Conservation (phyloP, 179 eudicot genomes). For the Spinacia oleracea region DNA sequence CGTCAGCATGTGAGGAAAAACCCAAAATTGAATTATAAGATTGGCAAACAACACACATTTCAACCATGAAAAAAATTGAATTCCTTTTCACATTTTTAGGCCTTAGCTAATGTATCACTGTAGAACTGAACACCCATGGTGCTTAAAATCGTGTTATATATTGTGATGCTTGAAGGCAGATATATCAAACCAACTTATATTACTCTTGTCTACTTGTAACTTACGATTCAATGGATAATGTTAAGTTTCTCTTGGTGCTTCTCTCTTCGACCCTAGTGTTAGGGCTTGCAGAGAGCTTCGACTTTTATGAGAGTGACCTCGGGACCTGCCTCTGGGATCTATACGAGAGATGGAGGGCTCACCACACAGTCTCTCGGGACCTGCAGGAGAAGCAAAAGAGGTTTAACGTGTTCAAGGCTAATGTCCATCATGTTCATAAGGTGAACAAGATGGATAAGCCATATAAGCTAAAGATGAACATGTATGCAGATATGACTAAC, state of each 20-base stretch:
- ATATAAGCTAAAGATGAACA: slow-evolving; percentile 65
- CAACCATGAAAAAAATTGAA: background rate
- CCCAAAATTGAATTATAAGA: too few relatives aligned
- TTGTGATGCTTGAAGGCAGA: background rate
- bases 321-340: slow-evolving; percentile 67
- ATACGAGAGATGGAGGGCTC: slow-evolving; percentile 73
- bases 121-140: background rate
- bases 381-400: slow-evolving; percentile 53
- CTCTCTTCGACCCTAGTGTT: slow-evolving; percentile 35
- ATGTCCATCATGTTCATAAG: slow-evolving; percentile 51
- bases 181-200: slow-evolving; percentile 16
- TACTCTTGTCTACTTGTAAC: background rate
- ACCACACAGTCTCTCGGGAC: slow-evolving; percentile 62
- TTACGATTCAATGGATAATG: slow-evolving; percentile 29
- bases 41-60: too few relatives aligned
- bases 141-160: slow-evolving; percentile 22
- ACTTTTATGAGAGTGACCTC: slow-evolving; percentile 57
- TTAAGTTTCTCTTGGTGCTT: slow-evolving; percentile 28
- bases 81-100: slow-evolving; percentile 19
- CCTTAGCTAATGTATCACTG: background rate
- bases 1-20: slow-evolving; percentile 17
- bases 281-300: slow-evolving; percentile 39
- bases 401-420: slow-evolving; percentile 78
- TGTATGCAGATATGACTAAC: slow-evolving; percentile 68
- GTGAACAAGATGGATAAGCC: slow-evolving; percentile 70